Conservation (phyloP, 2,329 filamentous ascomycete species). For the Talaromyces sp. region DNA sequence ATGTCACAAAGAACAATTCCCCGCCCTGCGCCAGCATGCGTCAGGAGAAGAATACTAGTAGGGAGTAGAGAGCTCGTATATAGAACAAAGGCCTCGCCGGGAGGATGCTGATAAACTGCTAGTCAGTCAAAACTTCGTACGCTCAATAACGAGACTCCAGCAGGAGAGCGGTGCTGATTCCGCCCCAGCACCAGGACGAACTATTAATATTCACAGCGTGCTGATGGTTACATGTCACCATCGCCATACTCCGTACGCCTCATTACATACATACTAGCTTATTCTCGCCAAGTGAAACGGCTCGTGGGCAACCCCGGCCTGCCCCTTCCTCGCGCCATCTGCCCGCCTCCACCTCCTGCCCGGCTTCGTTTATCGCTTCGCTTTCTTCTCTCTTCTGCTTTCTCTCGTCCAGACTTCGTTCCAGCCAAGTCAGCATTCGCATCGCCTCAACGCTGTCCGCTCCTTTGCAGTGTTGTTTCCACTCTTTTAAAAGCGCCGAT, state of each 20-base stretch:
- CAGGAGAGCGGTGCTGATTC: background rate
- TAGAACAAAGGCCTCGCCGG: background rate
- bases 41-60: no score
- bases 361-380: background rate
- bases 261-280: no score
- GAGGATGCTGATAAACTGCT: no score
- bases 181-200: background rate
- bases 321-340: background rate
- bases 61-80: no score
- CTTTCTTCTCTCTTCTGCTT: background rate
- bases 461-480: constrained; percentile 10
- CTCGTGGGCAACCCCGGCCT: background rate
- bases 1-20: background rate
- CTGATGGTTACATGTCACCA: background rate
- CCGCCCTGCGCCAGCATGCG: background rate
- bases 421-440: background rate
- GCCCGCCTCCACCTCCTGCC: background rate
- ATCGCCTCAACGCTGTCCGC: constrained; percentile 8
- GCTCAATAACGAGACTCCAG: no score
- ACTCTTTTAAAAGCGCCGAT: constrained; percentile 7
- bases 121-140: background rate
- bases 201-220: background rate
- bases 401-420: background rate
- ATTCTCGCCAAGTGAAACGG: background rate
- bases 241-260: background rate